Evolutionary conservation across 2,329 filamentous ascomycete genomes (phyloP), one percentile per base, ranked within the genome.

Genomic region (Pseudocercospora fuligena): DNA sequence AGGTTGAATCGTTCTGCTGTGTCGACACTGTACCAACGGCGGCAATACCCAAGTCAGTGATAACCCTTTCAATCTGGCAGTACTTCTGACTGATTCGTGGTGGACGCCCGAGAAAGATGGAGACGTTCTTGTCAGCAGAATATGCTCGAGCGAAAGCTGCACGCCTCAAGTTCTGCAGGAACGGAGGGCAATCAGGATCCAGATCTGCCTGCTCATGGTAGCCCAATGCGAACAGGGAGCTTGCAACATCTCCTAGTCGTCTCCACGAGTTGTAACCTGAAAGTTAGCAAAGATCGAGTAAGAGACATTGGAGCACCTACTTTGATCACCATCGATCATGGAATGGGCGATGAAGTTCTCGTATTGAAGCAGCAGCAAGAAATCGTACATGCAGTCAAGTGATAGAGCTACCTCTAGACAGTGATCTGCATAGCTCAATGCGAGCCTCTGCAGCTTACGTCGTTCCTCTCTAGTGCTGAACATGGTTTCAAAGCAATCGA

Each of bases 41-140:
- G 23, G 56, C 9, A 12, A 25, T 5, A 5, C 29, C 11, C 3
- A 58, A 31, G 14, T 27, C 43, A 2, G 43, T 14, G 33, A 63
- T 63, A 3, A 65, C 40, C 7, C 58, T 66, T 6, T 77, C 73
- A 11, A 83, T 76, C 3, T 74, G 74, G 69, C 82, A 83, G 64
- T 79, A 83, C 46, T 78, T 47, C 25, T 47, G 9, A 36, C 36
- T 77, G 43, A 85, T 80, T 2, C 83, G 77, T 2, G 82, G 82
- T 3, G 83, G 83, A 1, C 83, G 78, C 3, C 83, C 83, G n/a
- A 85, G 78, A 61, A 85, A 85, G 1, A 84, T 81, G 1, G 82
- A 80, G 7, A 84, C 73, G 47, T 79, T 81, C 64, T 84, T 85
- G 64, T 85, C 83, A 4, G 79, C 79, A 6, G 80, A 80, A 62